Base-by-base conservation (phyloP, 768 basidiomycete genomes). In the Gyrodon lividus region DNA sequence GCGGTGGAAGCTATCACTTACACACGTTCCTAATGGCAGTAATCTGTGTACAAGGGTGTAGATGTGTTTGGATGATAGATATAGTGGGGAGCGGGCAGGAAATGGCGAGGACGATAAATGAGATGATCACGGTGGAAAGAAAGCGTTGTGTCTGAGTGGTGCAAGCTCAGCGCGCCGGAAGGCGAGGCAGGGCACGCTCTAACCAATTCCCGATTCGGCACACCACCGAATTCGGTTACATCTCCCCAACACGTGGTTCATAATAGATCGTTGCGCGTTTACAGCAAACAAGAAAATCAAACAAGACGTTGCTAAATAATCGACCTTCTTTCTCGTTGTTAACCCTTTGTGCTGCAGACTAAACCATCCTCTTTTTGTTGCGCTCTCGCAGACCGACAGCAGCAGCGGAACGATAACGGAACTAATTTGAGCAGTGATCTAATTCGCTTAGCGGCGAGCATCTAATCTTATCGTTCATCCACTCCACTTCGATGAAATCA, bases 181-280 rank as follows among this genome's bases (percentile, higher is more conserved):
- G 65, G 65, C 58, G 66, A 68, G 65, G 65, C 65, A 66, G 65
- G 65, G 66, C 65, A 68, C 54, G 60, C 63, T 49, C 59, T 56
- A 52, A 59, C 62, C 58, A 50, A 53, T 63, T 60, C 65, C 65
- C 65, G 65, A 65, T 66, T 59, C 53, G 55, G 59, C 50, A 51
- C 38, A 5, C 19, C 16, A 1, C 63, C 59, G 50, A 43, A 55
- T 67, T 43, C 9, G 58, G 64, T 14, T 46, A 57, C 59, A 54
- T 63, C 63, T 62, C 61, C 22, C 10, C 56, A 59, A 66, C 64
- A 66, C 65, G 65, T 66, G 65, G 64, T 41, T 19, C 54, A 52
- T 53, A 57, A 58, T 54, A 35, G 4, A 3, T 39, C 33, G 17
- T 33, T 33, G 1, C 19, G 16, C 19, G 12, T 17, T 19, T 30